Evolutionary conservation across 2,329 filamentous ascomycete species (phyloP).

Genomic region (Penicillium sp.): DNA sequence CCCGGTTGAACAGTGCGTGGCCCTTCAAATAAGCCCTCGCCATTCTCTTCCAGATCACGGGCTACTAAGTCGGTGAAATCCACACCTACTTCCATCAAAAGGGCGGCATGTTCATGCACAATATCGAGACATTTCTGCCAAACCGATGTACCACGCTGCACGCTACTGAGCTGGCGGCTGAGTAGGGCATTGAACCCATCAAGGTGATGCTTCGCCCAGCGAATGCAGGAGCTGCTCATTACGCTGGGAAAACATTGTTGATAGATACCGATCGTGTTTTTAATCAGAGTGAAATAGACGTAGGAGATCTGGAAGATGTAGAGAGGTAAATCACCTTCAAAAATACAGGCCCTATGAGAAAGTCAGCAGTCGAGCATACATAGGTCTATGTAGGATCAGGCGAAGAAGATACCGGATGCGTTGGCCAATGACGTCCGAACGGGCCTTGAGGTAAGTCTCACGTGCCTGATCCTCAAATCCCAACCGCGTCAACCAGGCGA

Average conservation of each 20-base stretch:
- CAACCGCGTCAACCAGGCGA: conserved; percentile 79
- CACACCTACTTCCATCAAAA: conserved; percentile 80
- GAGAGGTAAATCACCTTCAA: conserved; percentile 85
- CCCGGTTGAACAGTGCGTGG: conserved; percentile 19
- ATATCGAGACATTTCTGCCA: conserved; percentile 82
- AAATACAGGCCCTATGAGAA: conserved; percentile 75
- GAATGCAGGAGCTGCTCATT: conserved; percentile 92
- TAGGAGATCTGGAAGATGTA: conserved; percentile 96
- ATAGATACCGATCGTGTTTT: conserved; percentile 88
- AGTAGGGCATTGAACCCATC: conserved; percentile 86
- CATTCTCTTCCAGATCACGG: conserved; percentile 43
- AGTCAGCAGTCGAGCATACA: conserved; percentile 8
- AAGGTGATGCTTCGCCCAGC: conserved; percentile 95
- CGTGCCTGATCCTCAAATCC: conserved; percentile 88
- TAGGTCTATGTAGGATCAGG: not conserved
- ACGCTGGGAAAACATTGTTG: conserved; percentile 79
- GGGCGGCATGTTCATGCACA: conserved; percentile 74
- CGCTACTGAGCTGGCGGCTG: conserved; percentile 79
- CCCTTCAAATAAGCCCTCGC: conserved; percentile 19
- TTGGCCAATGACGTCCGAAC: conserved; percentile 74
- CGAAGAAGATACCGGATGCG: conserved; percentile 66
- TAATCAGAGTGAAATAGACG: conserved; percentile 91
- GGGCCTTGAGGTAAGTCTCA: conserved; percentile 78
- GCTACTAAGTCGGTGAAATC: conserved; percentile 85
- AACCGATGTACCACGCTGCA: conserved; percentile 69